Base-by-base conservation (phyloP, 1,139 yeast species). In the Pichia cactophila region DNA sequence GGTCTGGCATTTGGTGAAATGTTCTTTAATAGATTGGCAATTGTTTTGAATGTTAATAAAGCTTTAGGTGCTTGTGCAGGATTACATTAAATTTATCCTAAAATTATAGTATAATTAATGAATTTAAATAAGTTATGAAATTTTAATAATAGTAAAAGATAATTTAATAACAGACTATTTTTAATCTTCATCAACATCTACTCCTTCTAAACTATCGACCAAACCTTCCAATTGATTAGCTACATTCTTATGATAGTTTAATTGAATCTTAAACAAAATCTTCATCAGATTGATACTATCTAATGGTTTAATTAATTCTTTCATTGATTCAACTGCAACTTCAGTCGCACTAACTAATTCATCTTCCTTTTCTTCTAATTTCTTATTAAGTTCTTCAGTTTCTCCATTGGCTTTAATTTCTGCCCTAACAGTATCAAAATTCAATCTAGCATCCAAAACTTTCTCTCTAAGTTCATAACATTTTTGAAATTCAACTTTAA, bases 311-410 rank as follows among this genome's bases (percentile, higher is more conserved):
- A 86, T 78, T 52, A 85, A 70, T 55, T 74, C 78, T 65, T 83
- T 81, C 92, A 86, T 84, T 50, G 80, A 80, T 58, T 78, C 76
- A n/a, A 83, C 92, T 1, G 92, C 92, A 33, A 74, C 71, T 52
- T 83, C 83, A 9, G 89, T 85, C 28, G 87, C 86, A 59, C 82
- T 77, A 33, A 85, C 92, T 58, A 85, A 75, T 54, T 83, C 90
- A 62, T 86, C 95, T 66, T 86, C 95, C 56, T 77, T 74, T 43
- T 74, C 69, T 56, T 84, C 88, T 56, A 84, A 69, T 49, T 77
- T 80, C 54, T 74, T 77, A 57, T 72, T 71, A 56, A 77, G 73
- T 48, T 68, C 71, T 43, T 60, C 63, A 16, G 63, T 65, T 59
- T 58, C 67, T 53, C 68, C 72, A 38, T 62, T 61, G 11, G 66